These are phyloP conservation scores for Mimosa bimucronata DNA, from an alignment of 306 rosid species.

Conservation along the genomic window DNA sequence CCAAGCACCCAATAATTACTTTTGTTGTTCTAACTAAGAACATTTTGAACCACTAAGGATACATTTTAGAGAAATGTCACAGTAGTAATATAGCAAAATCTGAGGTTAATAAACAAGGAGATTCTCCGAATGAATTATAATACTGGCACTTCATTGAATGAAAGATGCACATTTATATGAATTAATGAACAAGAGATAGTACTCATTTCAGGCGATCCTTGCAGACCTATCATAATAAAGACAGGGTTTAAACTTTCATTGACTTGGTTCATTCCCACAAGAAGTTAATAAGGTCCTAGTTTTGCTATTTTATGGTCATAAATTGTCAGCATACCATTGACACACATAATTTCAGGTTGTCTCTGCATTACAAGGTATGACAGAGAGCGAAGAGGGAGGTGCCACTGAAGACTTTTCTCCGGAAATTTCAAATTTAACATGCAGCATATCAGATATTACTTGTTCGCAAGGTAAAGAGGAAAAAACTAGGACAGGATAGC, in stretches of 20 bases:
- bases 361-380: neutral
- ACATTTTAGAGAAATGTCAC: neutral
- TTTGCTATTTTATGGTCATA: neutral
- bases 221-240: neutral
- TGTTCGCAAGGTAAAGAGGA: slow-evolving; percentile 6
- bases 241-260: neutral
- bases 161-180: neutral
- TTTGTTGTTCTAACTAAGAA: neutral
- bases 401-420: neutral
- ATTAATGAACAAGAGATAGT: neutral
- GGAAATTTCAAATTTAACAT: neutral
- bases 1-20: neutral
- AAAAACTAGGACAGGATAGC: neutral
- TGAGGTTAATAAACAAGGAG: neutral
- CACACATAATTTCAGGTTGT: slow-evolving; percentile 13
- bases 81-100: neutral
- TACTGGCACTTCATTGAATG: neutral
- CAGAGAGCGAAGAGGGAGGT: neutral
- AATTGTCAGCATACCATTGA: neutral
- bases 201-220: neutral
- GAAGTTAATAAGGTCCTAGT: slow-evolving; percentile 13
- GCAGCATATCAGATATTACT: neutral
- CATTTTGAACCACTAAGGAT: neutral
- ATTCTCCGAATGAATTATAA: neutral
- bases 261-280: neutral